phyloP scores from a whole-genome alignment of 176 grass and related monocot genomes.

The Guadua angustifolia region DNA sequence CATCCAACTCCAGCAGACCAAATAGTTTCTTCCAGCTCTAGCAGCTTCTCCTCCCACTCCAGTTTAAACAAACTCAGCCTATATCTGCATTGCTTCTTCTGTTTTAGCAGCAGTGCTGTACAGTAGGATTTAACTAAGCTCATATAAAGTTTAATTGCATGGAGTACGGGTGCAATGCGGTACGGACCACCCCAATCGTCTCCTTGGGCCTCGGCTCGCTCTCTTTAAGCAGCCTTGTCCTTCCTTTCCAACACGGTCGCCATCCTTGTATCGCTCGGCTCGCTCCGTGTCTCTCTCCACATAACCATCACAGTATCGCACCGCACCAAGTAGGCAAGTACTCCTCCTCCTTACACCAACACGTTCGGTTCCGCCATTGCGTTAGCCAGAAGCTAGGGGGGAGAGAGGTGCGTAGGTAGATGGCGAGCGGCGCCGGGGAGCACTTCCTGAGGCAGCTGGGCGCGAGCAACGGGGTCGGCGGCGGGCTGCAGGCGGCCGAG shows the following conservation, averaged over 20 bases:
- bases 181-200: conserved; percentile 44
- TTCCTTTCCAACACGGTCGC: conserved; percentile 44
- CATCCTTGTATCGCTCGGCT: not conserved
- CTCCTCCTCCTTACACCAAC: conserved; percentile 6
- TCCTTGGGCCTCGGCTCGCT: not conserved
- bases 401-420: conserved; percentile 6
- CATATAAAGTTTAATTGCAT: not conserved
- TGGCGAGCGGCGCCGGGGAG: conserved; percentile 60
- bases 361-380: not conserved
- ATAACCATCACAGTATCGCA: conserved; percentile 12
- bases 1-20: no score
- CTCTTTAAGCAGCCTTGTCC: conserved; percentile 53
- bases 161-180: conserved; percentile 1
- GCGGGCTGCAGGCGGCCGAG: conserved; percentile 18
- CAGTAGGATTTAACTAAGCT: no score
- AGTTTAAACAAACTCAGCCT: no score
- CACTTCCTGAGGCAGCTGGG: conserved; percentile 78
- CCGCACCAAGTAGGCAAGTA: conserved; percentile 17
- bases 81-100: not conserved
- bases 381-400: not conserved
- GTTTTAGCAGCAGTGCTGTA: not conserved
- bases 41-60: no score
- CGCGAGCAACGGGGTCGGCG: conserved; percentile 42
- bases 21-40: no score
- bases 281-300: conserved; percentile 32